Evolutionary conservation across 2,329 filamentous ascomycete species (phyloP).

Genomic region (Trichoderma arundinaceum): DNA sequence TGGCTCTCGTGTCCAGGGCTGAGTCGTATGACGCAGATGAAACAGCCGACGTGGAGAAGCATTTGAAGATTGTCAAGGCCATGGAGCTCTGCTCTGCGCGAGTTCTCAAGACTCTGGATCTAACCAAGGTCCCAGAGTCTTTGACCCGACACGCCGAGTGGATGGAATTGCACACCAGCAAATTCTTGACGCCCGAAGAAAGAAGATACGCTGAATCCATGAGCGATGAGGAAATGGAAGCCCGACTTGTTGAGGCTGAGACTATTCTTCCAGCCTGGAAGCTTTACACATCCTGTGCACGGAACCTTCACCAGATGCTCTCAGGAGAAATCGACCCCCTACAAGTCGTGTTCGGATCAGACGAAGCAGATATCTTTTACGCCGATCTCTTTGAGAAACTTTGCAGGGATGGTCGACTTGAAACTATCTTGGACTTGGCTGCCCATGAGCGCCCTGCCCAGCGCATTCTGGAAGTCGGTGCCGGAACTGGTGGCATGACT

Average conservation of each 20-base stretch:
- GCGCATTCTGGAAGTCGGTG: slow-evolving; percentile 49
- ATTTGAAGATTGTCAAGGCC: not conserved
- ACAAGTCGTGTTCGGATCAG: slow-evolving; percentile 45
- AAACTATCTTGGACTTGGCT: slow-evolving; percentile 17
- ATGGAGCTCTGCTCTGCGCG: not conserved
- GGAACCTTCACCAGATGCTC: slow-evolving; percentile 42
- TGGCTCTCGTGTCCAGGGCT: slow-evolving; percentile 37
- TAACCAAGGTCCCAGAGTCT: not conserved
- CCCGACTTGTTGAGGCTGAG: not conserved
- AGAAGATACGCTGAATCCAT: not conserved
- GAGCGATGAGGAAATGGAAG: not conserved
- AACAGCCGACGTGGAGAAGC: not conserved
- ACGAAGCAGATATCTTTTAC: slow-evolving; percentile 45
- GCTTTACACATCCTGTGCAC: not conserved
- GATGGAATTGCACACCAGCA: slow-evolving; percentile 9
- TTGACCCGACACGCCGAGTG: slow-evolving; percentile 11
- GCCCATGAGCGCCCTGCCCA: slow-evolving; percentile 44
- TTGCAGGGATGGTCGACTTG: slow-evolving; percentile 25
- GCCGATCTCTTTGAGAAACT: slow-evolving; percentile 41
- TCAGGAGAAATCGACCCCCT: slow-evolving; percentile 44
- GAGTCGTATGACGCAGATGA: slow-evolving; percentile 38
- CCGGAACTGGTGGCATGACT: slow-evolving; percentile 48
- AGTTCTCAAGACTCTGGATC: not conserved
- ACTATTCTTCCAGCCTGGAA: slow-evolving; percentile 2
- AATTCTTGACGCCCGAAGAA: not conserved